A percentile compares a stretch with the other conserved stretches of the same genome.
Conservation (phyloP, 441 rosid genomes). For the Erysimum cheiri region DNA sequence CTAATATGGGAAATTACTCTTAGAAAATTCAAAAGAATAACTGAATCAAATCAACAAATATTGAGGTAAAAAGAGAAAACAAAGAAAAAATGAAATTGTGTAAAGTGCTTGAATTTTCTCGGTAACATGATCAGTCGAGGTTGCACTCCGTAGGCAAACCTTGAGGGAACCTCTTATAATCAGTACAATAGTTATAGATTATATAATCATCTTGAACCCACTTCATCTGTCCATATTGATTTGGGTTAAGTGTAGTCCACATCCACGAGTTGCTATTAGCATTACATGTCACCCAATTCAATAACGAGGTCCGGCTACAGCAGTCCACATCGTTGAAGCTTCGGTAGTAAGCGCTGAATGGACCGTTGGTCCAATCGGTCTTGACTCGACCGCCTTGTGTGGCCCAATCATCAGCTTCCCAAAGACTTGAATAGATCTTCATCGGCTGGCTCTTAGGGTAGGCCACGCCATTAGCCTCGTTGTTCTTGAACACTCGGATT, state of each 20-base stretch:
- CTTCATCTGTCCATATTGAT: background rate
- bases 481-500: slow-evolving; percentile 5
- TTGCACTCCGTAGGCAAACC: background rate
- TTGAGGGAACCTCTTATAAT: slow-evolving; percentile 3
- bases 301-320: background rate
- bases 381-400: background rate
- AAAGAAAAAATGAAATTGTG: background rate
- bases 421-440: background rate
- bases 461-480: background rate
- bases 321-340: background rate
- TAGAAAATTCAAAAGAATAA: background rate
- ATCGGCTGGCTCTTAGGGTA: background rate
- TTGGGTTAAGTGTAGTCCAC: slow-evolving; percentile 2
- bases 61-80: background rate
- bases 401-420: slow-evolving; percentile 12
- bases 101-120: background rate
- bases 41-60: background rate
- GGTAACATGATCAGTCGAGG: background rate
- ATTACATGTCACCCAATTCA: background rate
- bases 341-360: slow-evolving; percentile 1
- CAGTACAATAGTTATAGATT: background rate
- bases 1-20: background rate
- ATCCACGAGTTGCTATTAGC: slow-evolving; percentile 10
- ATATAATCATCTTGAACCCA: slow-evolving; percentile 3
- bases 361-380: background rate